Conservation (phyloP, 495 filamentous ascomycete genomes). For the Tetracladium setigerum region DNA sequence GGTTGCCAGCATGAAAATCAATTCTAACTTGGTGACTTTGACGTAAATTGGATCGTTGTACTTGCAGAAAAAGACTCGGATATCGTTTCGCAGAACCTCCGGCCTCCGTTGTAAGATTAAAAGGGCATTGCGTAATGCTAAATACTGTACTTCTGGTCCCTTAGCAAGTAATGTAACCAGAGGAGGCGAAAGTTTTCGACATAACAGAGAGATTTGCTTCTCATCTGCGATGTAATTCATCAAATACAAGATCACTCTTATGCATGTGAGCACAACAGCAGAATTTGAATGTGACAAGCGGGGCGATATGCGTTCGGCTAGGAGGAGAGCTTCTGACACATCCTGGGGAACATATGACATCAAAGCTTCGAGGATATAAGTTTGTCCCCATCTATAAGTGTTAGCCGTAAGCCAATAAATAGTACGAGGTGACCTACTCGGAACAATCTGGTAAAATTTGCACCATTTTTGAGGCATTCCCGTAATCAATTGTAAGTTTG, state of each 20-base stretch:
- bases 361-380: conserved; percentile 94
- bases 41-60: conserved; percentile 99
- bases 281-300: conserved; percentile 95
- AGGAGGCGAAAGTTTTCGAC: conserved; percentile 89
- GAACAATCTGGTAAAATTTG: conserved; percentile 95
- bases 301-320: conserved; percentile 90
- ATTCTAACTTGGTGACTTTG: conserved; percentile 97
- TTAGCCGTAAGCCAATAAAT: conserved; percentile 2
- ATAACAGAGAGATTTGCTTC: conserved; percentile 82
- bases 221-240: conserved; percentile 98
- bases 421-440: conserved; percentile 56
- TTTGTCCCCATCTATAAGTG: conserved; percentile 85
- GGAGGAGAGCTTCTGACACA: conserved; percentile 71
- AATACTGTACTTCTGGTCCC: conserved; percentile 94
- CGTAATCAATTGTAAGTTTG: conserved; percentile 96
- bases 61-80: conserved; percentile 99
- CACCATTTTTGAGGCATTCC: conserved; percentile 94
- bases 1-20: conserved; percentile 98
- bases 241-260: conserved; percentile 90
- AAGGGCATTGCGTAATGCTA: conserved; percentile 89
- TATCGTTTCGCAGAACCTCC: conserved; percentile 92
- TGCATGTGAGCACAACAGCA: conserved; percentile 90
- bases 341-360: conserved; percentile 98
- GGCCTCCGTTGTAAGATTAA: conserved; percentile 89
- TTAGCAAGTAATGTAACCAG: conserved; percentile 94